Conservation (phyloP, 2,329 filamentous ascomycete species). For the Dendrostoma leiphaemia region DNA sequence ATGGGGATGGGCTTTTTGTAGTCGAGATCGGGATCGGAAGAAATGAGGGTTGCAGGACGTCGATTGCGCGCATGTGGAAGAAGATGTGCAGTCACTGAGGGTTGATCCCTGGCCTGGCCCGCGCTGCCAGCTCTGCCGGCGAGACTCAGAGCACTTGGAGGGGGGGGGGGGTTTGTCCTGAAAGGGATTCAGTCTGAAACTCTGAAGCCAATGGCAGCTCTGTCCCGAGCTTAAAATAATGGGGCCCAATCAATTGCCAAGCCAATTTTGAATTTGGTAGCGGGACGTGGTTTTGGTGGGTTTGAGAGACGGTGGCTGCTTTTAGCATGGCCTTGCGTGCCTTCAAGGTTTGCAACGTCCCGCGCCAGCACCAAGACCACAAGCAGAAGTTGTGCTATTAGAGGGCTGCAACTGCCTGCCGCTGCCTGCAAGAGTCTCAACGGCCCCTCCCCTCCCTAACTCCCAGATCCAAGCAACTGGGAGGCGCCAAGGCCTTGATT, state of each 20-base stretch:
- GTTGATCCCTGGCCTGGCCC: too few species aligned
- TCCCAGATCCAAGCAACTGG: not conserved
- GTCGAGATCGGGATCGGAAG: not conserved
- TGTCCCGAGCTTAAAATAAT: not conserved
- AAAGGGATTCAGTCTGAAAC: not conserved
- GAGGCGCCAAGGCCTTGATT: not conserved
- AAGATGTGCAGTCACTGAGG: not conserved
- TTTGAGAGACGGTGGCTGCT: too few species aligned
- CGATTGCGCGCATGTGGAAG: too few species aligned
- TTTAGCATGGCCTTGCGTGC: too few species aligned
- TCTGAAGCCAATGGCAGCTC: not conserved
- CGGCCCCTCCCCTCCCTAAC: not conserved
- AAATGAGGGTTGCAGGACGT: not conserved
- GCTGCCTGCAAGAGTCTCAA: not conserved
- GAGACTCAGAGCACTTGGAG: not conserved
- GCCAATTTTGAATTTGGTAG: slow-evolving; percentile 3
- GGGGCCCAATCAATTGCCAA: not conserved
- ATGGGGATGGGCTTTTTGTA: too few species aligned
- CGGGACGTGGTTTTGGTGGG: too few species aligned
- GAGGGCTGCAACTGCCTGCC: too few species aligned
- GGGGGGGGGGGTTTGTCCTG: not conserved
- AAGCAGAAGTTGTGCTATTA: too few species aligned
- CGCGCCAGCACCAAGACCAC: not conserved
- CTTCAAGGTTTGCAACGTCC: not conserved
- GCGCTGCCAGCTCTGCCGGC: not conserved